Base-by-base conservation (phyloP, 495 filamentous ascomycete genomes). In the Cercophora samala region DNA sequence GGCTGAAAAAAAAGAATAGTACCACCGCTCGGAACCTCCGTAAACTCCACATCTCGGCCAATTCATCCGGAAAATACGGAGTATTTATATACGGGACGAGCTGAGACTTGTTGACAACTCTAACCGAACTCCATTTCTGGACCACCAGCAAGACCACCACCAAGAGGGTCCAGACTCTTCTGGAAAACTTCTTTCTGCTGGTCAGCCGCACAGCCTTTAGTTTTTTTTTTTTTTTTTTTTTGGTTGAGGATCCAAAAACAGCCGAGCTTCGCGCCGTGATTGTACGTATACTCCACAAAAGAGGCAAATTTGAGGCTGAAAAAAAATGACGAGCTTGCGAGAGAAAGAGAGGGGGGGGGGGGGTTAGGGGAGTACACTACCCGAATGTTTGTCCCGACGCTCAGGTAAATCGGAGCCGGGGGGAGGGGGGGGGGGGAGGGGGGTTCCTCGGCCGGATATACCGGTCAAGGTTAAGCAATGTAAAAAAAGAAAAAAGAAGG, bases 161-260 rank as follows among this genome's bases (percentile, higher is more conserved):
- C n/a, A n/a, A n/a, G n/a, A 46, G 37, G 15, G 13, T 9, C 37
- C 37, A 46, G 37, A 46, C 37, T 17, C 2, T 56, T 56, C 53
- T 56, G 22, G 53, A 56, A 56, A 56, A 56, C 53, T 56, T 56
- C 53, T 19, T 56, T 56, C 53, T 19, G 4, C 53, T 56, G 53
- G 22, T 23, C 53, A 56, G 53, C 53, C 53, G 53, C 22, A 19
- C 53, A 19, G n/a, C 4, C 4, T 21, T 13, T 17, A 54, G 19
- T 21, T 21, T 54, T 54, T 3, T 13, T 17, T 54, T 54, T 17
- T n/a, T n/a, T n/a, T n/a, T n/a, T n/a, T n/a, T n/a, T n/a, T n/a
- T n/a, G n/a, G n/a, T n/a, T n/a, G n/a, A n/a, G n/a, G n/a, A n/a
- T n/a, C n/a, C n/a, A n/a, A n/a, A n/a, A n/a, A 29, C 26, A 29